Conservation (phyloP, 306 rosid genomes). For the Lupinus albus region DNA sequence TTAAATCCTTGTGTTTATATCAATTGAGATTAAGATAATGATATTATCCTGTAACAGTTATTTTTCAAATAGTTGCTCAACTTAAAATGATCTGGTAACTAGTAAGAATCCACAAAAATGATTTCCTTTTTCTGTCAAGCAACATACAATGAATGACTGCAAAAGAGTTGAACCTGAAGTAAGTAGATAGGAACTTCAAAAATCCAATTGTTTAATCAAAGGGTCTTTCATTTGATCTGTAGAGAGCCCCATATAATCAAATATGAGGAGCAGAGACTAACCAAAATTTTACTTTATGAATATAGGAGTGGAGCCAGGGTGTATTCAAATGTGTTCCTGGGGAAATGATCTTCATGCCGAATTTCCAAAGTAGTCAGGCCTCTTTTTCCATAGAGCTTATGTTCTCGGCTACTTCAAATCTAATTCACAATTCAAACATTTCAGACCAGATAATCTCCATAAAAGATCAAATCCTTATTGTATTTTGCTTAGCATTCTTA, state of each 20-base stretch:
- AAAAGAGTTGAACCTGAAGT: not conserved
- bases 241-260: not conserved
- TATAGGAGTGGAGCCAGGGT: slow-evolving; percentile 65
- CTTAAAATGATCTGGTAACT: not conserved
- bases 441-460: slow-evolving; percentile 49
- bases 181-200: not conserved
- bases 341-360: slow-evolving; percentile 58
- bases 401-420: slow-evolving; percentile 42
- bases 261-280: not conserved
- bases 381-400: slow-evolving; percentile 65
- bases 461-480: slow-evolving; percentile 59
- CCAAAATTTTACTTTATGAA: slow-evolving; percentile 25
- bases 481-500: slow-evolving; percentile 48
- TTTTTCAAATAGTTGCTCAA: slow-evolving; percentile 26
- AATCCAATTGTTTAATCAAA: not conserved
- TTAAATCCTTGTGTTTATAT: not conserved
- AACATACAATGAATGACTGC: not conserved
- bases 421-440: slow-evolving; percentile 25
- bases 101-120: slow-evolving; percentile 1
- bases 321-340: slow-evolving; percentile 55
- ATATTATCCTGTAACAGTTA: not conserved
- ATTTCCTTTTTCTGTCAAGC: not conserved
- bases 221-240: slow-evolving; percentile 2
- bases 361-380: slow-evolving; percentile 44
- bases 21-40: not conserved